These are phyloP conservation scores for Pinus tabuliformis DNA, from an alignment of 75 land plant genomes.

Conservation along the genomic window DNA sequence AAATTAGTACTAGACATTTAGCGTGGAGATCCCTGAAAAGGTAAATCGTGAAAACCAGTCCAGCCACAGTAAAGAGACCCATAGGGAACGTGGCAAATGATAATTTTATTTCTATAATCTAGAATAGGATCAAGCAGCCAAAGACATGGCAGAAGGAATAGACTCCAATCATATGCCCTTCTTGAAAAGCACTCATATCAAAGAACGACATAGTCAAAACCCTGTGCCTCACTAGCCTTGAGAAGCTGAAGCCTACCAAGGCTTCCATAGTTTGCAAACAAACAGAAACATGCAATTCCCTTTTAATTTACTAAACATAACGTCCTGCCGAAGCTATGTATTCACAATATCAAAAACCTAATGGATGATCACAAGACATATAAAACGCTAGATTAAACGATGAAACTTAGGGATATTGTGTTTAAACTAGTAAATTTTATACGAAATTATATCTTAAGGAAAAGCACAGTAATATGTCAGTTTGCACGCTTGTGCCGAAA, in stretches of 20 bases:
- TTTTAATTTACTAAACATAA: background rate
- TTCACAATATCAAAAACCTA: background rate
- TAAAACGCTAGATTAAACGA: background rate
- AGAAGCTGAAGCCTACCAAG: background rate
- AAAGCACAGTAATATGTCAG: background rate
- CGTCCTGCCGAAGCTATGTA: background rate
- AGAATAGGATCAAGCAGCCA: background rate
- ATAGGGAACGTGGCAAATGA: background rate
- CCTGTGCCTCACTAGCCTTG: too few species aligned
- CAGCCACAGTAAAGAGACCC: background rate
- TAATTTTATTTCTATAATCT: background rate
- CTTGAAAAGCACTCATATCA: background rate
- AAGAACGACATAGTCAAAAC: background rate
- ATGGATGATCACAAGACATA: background rate
- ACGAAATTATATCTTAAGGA: background rate
- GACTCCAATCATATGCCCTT: background rate
- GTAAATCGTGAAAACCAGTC: background rate
- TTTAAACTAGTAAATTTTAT: background rate
- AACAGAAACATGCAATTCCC: background rate
- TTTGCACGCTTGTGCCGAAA: background rate
- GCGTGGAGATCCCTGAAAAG: background rate
- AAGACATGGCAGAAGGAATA: background rate
- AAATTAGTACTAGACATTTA: too few species aligned
- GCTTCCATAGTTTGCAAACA: background rate
- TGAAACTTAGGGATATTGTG: background rate